Conservation (phyloP, 345 rosid species). For the Salix udensis region DNA sequence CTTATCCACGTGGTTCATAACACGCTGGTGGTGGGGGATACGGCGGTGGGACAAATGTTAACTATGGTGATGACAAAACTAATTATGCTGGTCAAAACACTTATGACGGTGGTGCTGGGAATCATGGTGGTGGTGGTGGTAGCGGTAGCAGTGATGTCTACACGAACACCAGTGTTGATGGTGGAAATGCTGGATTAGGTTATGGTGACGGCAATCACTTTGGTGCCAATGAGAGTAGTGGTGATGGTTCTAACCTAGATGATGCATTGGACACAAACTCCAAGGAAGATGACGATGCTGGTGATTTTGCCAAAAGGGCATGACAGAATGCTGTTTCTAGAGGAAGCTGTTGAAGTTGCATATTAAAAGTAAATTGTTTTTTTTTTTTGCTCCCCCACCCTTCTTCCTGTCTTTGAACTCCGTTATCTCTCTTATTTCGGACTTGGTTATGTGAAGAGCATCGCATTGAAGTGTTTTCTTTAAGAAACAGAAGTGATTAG, state of each 20-base stretch:
- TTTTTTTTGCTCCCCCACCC: neutral
- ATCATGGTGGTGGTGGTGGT: slow-evolving; percentile 7
- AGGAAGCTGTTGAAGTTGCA: neutral
- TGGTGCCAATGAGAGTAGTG: slow-evolving; percentile 22
- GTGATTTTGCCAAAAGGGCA: slow-evolving; percentile 66
- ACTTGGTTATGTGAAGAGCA: slow-evolving; percentile 9
- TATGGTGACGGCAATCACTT: slow-evolving; percentile 27
- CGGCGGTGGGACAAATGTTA: neutral
- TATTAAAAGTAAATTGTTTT: neutral
- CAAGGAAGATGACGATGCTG: slow-evolving; percentile 38
- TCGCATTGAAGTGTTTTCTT: neutral
- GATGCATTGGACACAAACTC: slow-evolving; percentile 23
- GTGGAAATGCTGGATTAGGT: slow-evolving; percentile 20
- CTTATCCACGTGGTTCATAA: too few relatives aligned
- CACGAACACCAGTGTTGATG: slow-evolving; percentile 25
- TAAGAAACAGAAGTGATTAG: slow-evolving; percentile 4
- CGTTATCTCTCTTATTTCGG: neutral
- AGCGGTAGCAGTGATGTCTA: slow-evolving; percentile 16
- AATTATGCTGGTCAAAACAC: slow-evolving; percentile 4
- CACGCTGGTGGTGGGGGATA: neutral
- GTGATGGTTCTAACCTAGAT: slow-evolving; percentile 27
- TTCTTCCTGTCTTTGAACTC: neutral
- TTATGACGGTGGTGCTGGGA: slow-evolving; percentile 20
- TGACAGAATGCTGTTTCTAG: slow-evolving; percentile 24
- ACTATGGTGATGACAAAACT: neutral